phyloP scores from a whole-genome alignment of 257 asterid species.

The Solanum piurae region DNA sequence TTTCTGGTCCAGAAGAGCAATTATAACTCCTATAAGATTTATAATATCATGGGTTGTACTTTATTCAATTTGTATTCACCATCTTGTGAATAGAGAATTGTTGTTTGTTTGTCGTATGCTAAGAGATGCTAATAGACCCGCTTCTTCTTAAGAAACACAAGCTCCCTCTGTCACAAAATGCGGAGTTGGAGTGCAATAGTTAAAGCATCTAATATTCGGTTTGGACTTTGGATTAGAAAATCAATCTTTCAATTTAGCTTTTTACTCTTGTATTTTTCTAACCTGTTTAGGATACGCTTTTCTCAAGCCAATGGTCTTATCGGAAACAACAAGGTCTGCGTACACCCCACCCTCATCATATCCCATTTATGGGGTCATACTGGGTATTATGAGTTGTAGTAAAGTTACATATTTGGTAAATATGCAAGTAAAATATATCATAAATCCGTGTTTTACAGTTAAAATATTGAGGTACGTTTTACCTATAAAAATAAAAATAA shows the following conservation, averaged over 20 bases:
- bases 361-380: background rate
- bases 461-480: background rate
- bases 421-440: background rate
- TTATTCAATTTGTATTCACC: background rate
- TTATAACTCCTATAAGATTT: background rate
- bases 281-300: background rate
- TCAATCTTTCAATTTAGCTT: background rate
- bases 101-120: background rate
- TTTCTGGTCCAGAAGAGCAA: conserved; percentile 2
- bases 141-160: background rate
- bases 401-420: background rate
- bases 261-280: background rate
- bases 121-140: background rate
- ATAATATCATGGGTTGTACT: background rate
- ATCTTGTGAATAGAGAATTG: background rate
- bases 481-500: background rate
- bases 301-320: background rate
- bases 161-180: background rate
- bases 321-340: background rate
- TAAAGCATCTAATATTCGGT: background rate
- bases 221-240: background rate
- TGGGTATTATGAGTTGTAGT: background rate
- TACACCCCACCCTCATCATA: background rate
- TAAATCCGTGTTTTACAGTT: background rate
- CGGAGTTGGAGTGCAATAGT: background rate